Percentiles rank a stretch among this genome's conserved stretches.
Evolutionary conservation across 768 basidiomycete species (phyloP).

Genomic region (Boletus barrowsii): DNA sequence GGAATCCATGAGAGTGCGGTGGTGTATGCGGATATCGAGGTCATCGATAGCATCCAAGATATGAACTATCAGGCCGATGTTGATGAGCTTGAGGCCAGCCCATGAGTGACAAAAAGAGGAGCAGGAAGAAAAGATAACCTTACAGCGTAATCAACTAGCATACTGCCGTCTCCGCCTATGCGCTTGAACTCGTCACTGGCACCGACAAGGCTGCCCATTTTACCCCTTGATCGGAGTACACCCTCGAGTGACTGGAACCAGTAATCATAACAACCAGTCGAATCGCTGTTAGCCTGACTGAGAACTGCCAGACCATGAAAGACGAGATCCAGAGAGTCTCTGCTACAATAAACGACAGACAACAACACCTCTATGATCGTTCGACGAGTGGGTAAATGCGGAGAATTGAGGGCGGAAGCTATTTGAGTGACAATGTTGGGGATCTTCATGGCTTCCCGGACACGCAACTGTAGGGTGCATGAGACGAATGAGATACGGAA

Average conservation of each 20-base stretch:
- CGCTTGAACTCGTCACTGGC: conserved; percentile 87
- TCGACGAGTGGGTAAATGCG: conserved; percentile 75
- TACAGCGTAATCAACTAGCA: conserved; percentile 85
- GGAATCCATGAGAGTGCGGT: conserved; percentile 86
- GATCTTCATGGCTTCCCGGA: conserved; percentile 71
- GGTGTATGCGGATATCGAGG: conserved; percentile 79
- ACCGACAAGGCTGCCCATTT: conserved; percentile 94
- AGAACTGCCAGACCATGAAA: conserved; percentile 72
- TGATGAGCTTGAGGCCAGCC: conserved; percentile 35
- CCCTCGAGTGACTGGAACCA: conserved; percentile 86
- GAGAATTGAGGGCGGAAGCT: conserved; percentile 77
- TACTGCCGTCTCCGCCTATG: conserved; percentile 59
- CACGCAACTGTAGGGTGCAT: conserved; percentile 48
- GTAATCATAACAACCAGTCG: conserved; percentile 67
- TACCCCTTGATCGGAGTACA: conserved; percentile 78
- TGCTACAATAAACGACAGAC: conserved; percentile 67
- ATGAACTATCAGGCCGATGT: conserved; percentile 68
- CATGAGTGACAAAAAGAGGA: conserved; percentile 11
- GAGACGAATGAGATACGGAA: not conserved
- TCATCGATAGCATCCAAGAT: conserved; percentile 69
- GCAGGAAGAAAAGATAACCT: conserved; percentile 26
- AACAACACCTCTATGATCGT: conserved; percentile 74
- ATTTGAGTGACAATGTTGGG: conserved; percentile 74
- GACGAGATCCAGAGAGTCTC: conserved; percentile 62
- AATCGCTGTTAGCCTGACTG: conserved; percentile 59